These are phyloP conservation scores for Penicillium verhagenii DNA, from an alignment of 495 filamentous ascomycete species.

Conservation along the genomic window DNA sequence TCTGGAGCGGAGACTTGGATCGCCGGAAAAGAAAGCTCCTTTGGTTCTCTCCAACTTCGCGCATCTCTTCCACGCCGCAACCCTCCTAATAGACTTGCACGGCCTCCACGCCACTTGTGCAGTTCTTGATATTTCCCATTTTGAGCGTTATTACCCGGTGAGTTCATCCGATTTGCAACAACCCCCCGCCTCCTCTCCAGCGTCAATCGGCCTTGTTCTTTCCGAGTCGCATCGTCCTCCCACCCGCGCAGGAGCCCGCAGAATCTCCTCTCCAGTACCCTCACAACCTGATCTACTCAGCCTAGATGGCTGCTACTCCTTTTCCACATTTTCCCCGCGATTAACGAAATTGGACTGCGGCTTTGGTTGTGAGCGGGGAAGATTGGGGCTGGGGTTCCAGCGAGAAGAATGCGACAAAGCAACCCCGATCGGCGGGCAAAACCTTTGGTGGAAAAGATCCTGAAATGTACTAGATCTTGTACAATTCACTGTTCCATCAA, in stretches of 20 bases:
- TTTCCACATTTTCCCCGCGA: neutral
- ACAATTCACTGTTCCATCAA: neutral
- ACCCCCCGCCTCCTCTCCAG: slow-evolving; percentile 16
- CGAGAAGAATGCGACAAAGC: slow-evolving; percentile 18
- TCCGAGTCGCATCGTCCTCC: slow-evolving; percentile 20
- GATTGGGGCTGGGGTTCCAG: slow-evolving; percentile 1
- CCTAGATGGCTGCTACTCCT: too few relatives aligned
- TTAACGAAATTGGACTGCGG: slow-evolving; percentile 1
- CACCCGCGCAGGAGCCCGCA: slow-evolving; percentile 11
- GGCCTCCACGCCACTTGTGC: slow-evolving; percentile 12
- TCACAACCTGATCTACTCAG: neutral
- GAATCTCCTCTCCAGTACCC: slow-evolving; percentile 5
- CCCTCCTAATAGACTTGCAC: slow-evolving; percentile 13
- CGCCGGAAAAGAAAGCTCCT: slow-evolving; percentile 37
- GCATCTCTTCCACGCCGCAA: slow-evolving; percentile 20
- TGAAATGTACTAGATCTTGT: neutral
- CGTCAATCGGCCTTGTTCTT: slow-evolving; percentile 13
- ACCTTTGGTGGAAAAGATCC: neutral
- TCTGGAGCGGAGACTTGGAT: slow-evolving; percentile 29
- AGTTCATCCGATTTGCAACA: slow-evolving; percentile 20
- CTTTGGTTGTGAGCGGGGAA: slow-evolving; percentile 10
- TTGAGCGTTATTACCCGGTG: slow-evolving; percentile 14
- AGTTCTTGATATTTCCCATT: neutral
- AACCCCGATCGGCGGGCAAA: slow-evolving; percentile 8
- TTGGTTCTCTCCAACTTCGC: slow-evolving; percentile 32